Percentiles rank a stretch among this genome's conserved stretches.
phyloP scores from a whole-genome alignment of 2,329 filamentous ascomycete genomes.

The Aspergillus costaricaensis region DNA sequence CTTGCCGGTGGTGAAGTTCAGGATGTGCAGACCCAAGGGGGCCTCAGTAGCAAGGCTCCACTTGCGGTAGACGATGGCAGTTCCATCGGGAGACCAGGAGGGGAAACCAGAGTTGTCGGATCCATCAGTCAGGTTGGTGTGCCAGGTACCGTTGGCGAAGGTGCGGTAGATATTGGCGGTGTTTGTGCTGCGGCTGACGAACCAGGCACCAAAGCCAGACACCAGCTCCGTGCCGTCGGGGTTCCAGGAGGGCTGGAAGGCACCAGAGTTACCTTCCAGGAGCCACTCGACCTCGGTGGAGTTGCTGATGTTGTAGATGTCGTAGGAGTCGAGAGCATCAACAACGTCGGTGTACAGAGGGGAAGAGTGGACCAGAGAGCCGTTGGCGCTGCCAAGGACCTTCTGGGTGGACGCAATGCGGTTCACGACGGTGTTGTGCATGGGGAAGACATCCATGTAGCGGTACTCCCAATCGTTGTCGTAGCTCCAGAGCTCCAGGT shows the following conservation, averaged over 20 bases:
- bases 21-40: conserved; percentile 36
- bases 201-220: conserved; percentile 46
- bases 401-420: conserved; percentile 42
- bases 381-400: conserved; percentile 41
- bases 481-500: conserved; percentile 41
- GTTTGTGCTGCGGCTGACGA: conserved; percentile 33
- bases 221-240: conserved; percentile 42
- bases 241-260: conserved; percentile 41
- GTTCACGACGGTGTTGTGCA: conserved; percentile 27
- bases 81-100: conserved; percentile 42
- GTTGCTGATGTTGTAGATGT: conserved; percentile 1
- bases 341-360: conserved; percentile 31
- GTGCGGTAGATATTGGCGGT: neutral
- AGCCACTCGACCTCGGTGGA: neutral
- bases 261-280: neutral
- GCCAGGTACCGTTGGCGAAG: conserved; percentile 23
- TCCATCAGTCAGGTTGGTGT: conserved; percentile 38
- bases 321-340: conserved; percentile 5
- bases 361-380: conserved; percentile 33
- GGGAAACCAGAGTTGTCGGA: conserved; percentile 44
- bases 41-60: conserved; percentile 26
- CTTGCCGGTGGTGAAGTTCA: conserved; percentile 28
- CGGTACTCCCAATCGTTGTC: conserved; percentile 47
- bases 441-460: conserved; percentile 48
- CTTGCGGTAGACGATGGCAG: conserved; percentile 40